Base-by-base conservation (phyloP, 2,329 filamentous ascomycete genomes). In the Beauveria brongniartii region DNA sequence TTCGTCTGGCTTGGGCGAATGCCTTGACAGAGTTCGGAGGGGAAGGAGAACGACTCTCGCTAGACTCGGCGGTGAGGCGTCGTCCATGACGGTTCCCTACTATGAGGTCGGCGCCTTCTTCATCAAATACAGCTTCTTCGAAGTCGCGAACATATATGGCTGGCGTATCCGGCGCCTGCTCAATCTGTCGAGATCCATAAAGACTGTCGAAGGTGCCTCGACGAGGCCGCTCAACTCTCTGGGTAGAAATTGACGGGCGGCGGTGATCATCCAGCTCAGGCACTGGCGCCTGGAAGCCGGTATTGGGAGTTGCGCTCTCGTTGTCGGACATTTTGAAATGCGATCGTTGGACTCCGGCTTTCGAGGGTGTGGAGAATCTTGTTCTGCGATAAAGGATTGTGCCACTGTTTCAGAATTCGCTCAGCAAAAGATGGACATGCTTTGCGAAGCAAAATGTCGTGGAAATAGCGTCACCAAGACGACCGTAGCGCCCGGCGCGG, bases 11-110 rank as follows among this genome's bases (percentile, higher is more conserved):
- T 69, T 94, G 90, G 20, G 94, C 94, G 74, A 99, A 99, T 4
- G 94, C 94, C 73, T 97, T 96, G 56, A 99, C 92, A 0, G 94
- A 99, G 73, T 97, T 99, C 8, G 94, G 94, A 12, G 93, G 93
- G 6, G 94, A 97, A 2, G 84, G 78, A 1, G 90, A 91, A 60
- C 91, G 83, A 53, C 83, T 84, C 24, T 83, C 81, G 26, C 79
- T 73, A 1, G 83, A 83, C 37, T 80, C 81, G 59, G 88, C 77
- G 55, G 82, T 82, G 61, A 81, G 78, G 61, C 83, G 81, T 18
- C 84, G 82, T 62, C 75, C 77, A 43, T 76, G 80, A 7, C 75
- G 72, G 37, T 70, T 66, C 20, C 70, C 71, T 7, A 76, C 75
- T n/a, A 80, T 79, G 7, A 72, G 65, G 24, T 76, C 76, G 16